Base-by-base conservation (phyloP, 106 monocot species). In the Allium cepa region DNA sequence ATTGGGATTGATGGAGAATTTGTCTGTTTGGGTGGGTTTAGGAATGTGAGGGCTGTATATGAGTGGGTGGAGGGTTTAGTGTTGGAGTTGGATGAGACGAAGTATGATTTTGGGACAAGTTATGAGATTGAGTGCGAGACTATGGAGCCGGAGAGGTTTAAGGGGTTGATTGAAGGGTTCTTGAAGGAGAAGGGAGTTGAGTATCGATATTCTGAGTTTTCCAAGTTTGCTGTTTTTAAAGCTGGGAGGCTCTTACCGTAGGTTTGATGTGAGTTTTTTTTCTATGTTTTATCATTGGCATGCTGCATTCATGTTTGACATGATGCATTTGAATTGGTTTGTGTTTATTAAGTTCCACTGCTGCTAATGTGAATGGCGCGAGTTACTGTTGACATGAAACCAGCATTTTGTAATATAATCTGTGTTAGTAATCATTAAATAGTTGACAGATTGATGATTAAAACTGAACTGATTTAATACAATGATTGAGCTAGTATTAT, bases 91-190 rank as follows among this genome's bases (percentile, higher is more conserved):
- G 99, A 99, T 56, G 99, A 99, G 83, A 93, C 99, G 26, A 71
- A 56, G 55, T 99, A 79, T 52, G 84, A 75, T 15, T 99, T 99
- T 57, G 99, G 99, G 9, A 85, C 87, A n/a, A 78, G 79, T 66
- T 99, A 87, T 45, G 99, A 99, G 83, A 49, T 99, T 47, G 93
- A 93, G 79, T 99, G 99, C 59, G 99, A 99, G 85, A 87, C 92
- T 11, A 45, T 56, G 0, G 83, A 87, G 47, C 99, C 99, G 17
- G 99, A 99, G 66, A 79, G 58, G 71, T 77, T 81, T 9, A 99
- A 90, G 83, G 81, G 64, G 56, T 15, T 83, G 77, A 78, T 99
- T 10, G 99, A 99, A 75, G 73, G 46, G 10, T 87, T 93, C 73
- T 62, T 99, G 60, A 79, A 65, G 73, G 81, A 80, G 63, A 68